Base-by-base conservation (phyloP, 345 rosid species). In the Alliaria petiolata region DNA sequence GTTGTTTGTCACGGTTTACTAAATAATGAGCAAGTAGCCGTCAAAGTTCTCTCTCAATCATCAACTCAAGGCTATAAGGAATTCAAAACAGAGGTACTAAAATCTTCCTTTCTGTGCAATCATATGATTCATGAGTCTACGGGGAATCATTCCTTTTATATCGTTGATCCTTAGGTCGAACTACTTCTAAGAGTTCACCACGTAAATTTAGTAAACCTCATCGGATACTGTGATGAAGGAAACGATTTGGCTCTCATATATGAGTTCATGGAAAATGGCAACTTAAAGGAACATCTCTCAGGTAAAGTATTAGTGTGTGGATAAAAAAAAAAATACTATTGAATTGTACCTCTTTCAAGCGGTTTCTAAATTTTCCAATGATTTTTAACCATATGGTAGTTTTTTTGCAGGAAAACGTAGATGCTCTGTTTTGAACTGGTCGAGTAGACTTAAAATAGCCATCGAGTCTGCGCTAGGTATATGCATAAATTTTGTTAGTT, bases 191-290 rank as follows among this genome's bases (percentile, higher is more conserved):
- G 76, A 76, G 81, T 83, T 62, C 85, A 85, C 68, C 85, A 83
- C 28, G 76, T 69, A 35, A 85, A 82, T 56, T 70, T 85, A 66
- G 79, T 74, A 46, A 74, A 74, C 20, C 78, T 85, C 26, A 20
- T 83, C 0, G 87, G 89, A 6, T 85, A 82, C 10, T 85, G 83
- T 65, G 66, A 83, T 62, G 85, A 83, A 8, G 81, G 70, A 38
- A 50, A 60, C 25, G 74, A 78, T 40, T 67, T 72, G 40, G 83
- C 73, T 49, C 79, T 85, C 15, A 51, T 85, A 47, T 83, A 85
- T 22, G 87, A 82, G 76, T 78, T 76, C 75, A 82, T 85, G 87
- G 81, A 75, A 35, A 52, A 51, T 12, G 86, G 86, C 6, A 81
- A 78, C 70, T 49, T 85, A 42, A 74, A 14, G 31, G 69, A 76